Evolutionary conservation across 2,329 filamentous ascomycete genomes (phyloP), one percentile per base, ranked within the genome.

Genomic region (Xylaria sp.): DNA sequence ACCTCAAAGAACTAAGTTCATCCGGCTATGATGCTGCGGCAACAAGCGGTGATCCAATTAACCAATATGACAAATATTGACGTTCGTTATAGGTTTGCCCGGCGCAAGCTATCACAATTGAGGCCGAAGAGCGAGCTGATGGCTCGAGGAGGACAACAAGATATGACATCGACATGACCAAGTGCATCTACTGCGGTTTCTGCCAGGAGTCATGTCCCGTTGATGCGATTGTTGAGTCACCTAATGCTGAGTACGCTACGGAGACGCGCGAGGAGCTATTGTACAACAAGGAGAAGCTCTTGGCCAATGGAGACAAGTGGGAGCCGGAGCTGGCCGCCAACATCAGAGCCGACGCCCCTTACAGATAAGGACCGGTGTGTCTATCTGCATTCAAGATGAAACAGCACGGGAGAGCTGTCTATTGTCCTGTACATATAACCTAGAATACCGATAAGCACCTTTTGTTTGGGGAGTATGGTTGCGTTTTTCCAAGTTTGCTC

Each of bases 111-210:
- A 99, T 99, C 82, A 99, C 96, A 63, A 99, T 99, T 78, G 96
- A 99, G 85, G 96, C 96, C 66, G 96, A 99, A 83, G 96, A 99
- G 87, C 94, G 96, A 80, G 93, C 93, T 79, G 96, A 99, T 78
- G 96, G 96, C 73, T 97, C 93, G 79, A 91, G 96, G 83, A 90
- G 96, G 80, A 99, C 96, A 61, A 98, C 95, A 69, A 91, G 95
- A 81, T 99, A 99, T 85, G 96, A 99, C 82, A 98, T 99, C 80
- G 96, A 99, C 84, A 99, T 99, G 96, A 98, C 96, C 79, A 99
- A 99, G 88, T 99, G 96, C 86, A 99, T 99, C 84, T 99, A 98
- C 90, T 98, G 96, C 82, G 96, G 96, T 61, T 97, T 97, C 86
- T 98, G 96, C 89, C 95, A 98, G 86, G 96, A 99, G 87, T 97